Conservation (phyloP, 1,284 basidiomycete species). For the Takashimella tepidaria region DNA sequence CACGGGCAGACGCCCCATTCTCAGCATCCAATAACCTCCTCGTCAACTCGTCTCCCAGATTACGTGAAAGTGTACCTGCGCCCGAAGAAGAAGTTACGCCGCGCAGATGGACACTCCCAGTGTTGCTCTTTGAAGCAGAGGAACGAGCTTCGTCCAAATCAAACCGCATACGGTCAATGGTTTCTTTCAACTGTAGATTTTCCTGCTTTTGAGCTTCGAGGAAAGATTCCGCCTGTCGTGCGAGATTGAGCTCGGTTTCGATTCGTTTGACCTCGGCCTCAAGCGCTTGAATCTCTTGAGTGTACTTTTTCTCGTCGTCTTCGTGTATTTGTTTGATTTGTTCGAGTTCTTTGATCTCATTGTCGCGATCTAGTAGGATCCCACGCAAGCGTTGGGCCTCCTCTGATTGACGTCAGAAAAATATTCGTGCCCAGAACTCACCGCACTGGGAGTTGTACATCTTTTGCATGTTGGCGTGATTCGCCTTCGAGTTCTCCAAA, state of each 20-base stretch:
- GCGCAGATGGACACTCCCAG: conserved; percentile 27
- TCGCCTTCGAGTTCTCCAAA: conserved; percentile 62
- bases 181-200: conserved; percentile 83
- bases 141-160: conserved; percentile 80
- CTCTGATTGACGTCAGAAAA: conserved; percentile 47
- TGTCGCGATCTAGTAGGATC: conserved; percentile 64
- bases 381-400: conserved; percentile 72
- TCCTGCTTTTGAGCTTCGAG: conserved; percentile 87
- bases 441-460: conserved; percentile 80
- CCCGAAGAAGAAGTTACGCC: conserved; percentile 29
- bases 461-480: conserved; percentile 68
- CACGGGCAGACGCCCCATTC: conserved; percentile 44
- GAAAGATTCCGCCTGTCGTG: conserved; percentile 63
- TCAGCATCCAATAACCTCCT: conserved; percentile 53
- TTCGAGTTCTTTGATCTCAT: conserved; percentile 60
- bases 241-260: conserved; percentile 61
- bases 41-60: conserved; percentile 71
- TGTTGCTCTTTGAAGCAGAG: conserved; percentile 48
- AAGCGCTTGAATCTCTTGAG: conserved; percentile 59
- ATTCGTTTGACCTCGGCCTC: conserved; percentile 63
- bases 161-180: conserved; percentile 81
- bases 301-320: conserved; percentile 53
- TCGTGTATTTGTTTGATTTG: conserved; percentile 58
- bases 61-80: conserved; percentile 64
- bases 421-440: conserved; percentile 48